phyloP scores from a whole-genome alignment of 768 basidiomycete genomes.

The Amanita fuliginea region DNA sequence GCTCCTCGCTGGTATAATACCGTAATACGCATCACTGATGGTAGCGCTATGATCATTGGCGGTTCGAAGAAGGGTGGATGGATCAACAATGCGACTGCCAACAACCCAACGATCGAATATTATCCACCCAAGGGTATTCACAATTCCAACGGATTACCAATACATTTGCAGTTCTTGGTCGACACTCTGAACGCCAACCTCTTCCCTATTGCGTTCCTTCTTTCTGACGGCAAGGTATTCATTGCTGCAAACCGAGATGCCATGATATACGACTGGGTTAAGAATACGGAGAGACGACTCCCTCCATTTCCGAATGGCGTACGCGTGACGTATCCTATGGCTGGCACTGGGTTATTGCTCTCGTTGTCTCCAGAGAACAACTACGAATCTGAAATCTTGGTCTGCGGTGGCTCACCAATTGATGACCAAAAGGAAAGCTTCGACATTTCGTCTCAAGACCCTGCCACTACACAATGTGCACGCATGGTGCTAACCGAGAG shows the following conservation, averaged over 20 bases:
- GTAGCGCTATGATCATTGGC: slow-evolving; percentile 77
- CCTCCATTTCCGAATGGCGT: slow-evolving; percentile 68
- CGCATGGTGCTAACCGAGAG: slow-evolving; percentile 53
- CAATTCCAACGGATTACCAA: slow-evolving; percentile 55
- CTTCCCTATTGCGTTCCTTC: slow-evolving; percentile 64
- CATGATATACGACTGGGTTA: slow-evolving; percentile 70
- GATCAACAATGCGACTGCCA: slow-evolving; percentile 74
- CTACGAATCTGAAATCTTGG: slow-evolving; percentile 57
- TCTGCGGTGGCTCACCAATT: slow-evolving; percentile 69
- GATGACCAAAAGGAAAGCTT: slow-evolving; percentile 49
- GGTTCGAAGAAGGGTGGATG: slow-evolving; percentile 77
- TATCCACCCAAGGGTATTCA: slow-evolving; percentile 72
- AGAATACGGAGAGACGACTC: slow-evolving; percentile 47
- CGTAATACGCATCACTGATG: slow-evolving; percentile 55
- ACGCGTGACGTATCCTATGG: slow-evolving; percentile 77
- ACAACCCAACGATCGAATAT: slow-evolving; percentile 76
- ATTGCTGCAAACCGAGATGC: slow-evolving; percentile 72
- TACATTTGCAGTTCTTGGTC: slow-evolving; percentile 50
- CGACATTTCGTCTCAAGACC: slow-evolving; percentile 59
- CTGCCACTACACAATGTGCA: slow-evolving; percentile 64
- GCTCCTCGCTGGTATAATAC: slow-evolving; percentile 79
- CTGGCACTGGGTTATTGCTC: slow-evolving; percentile 63
- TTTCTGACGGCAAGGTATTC: slow-evolving; percentile 63
- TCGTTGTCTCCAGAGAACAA: slow-evolving; percentile 52
- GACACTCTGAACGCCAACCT: slow-evolving; percentile 75